Evolutionary conservation across 352 stramenopile genomes (phyloP), one percentile per base, ranked within the genome.

Genomic region (Globisporangium barbulae): DNA sequence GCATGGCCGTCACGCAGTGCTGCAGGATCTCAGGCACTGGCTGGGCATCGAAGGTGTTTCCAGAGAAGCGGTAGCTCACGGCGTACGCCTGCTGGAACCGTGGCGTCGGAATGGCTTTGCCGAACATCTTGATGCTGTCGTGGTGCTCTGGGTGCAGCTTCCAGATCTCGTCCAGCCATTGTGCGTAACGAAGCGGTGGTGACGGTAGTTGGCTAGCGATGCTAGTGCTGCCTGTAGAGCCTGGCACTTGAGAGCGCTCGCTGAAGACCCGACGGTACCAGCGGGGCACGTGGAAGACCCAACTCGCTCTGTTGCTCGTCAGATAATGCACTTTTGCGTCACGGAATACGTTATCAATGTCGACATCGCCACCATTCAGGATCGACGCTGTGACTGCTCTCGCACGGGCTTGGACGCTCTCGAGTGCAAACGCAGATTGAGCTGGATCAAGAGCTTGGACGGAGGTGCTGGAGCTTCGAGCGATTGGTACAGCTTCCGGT

Each of bases 21-120:
- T 71, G 47, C 17, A 86, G 55, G 12, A 65, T 67, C 1, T 47
- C 56, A 15, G 81, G 75, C 58, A 85, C 84, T 15, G 69, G 70
- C 49, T 76, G 68, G 0, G 81, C 75, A 30, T 73, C 49, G 48
- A 88, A 90, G 5, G 68, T 85, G 19, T 69, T 82, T 6, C 82
- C 78, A n/a, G 75, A 90, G 65, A 85, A 93, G 1, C 74, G 69
- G 25, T 89, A 85, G 33, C 65, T 77, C 21, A 67, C 47, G 28
- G 74, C 75, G 61, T 80, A 96, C 41, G 81, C 67, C 65, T 90
- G 77, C 58, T 92, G 89, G 48, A 78, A 94, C 17, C 85, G 73
- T 28, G 82, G 88, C 48, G 91, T 80, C 50, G 71, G 72, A 12
- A 74, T 70, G 9, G 72, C 65, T 61, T 83, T 86, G 22, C 81